These are phyloP conservation scores for Cornus controversa DNA, from an alignment of 148 eudicot genomes.

Conservation along the genomic window DNA sequence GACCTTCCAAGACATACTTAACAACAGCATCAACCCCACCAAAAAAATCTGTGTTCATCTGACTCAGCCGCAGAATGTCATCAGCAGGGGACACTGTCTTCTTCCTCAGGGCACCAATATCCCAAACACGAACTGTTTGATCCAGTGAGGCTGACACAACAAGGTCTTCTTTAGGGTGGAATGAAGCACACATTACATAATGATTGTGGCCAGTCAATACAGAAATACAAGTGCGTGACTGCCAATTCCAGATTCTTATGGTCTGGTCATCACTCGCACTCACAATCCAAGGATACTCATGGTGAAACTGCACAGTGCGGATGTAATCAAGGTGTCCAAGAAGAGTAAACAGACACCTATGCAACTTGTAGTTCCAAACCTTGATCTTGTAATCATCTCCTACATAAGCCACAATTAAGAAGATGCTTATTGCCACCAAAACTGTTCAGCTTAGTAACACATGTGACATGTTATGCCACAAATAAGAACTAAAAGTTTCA, in stretches of 20 bases:
- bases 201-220: constrained; percentile 95
- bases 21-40: constrained; percentile 94
- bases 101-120: constrained; percentile 78
- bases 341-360: constrained; percentile 82
- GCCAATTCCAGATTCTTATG: constrained; percentile 96
- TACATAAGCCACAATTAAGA: constrained; percentile 29
- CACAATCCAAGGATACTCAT: constrained; percentile 91
- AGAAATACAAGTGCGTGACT: constrained; percentile 86
- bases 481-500: not conserved
- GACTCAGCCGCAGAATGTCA: constrained; percentile 70
- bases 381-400: constrained; percentile 97
- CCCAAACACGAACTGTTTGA: constrained; percentile 96
- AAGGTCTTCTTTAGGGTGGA: constrained; percentile 92
- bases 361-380: constrained; percentile 96
- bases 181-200: constrained; percentile 94
- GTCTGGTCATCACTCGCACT: constrained; percentile 99
- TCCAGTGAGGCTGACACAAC: constrained; percentile 94
- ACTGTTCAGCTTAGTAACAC: not conserved
- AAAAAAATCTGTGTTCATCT: constrained; percentile 82
- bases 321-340: constrained; percentile 97
- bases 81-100: constrained; percentile 77
- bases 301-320: constrained; percentile 94
- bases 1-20: constrained; percentile 93
- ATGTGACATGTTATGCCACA: not conserved
- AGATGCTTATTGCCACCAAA: constrained; percentile 7